phyloP scores from a whole-genome alignment of 2,329 filamentous ascomycete species.

The Akanthomyces dipterigenus region DNA sequence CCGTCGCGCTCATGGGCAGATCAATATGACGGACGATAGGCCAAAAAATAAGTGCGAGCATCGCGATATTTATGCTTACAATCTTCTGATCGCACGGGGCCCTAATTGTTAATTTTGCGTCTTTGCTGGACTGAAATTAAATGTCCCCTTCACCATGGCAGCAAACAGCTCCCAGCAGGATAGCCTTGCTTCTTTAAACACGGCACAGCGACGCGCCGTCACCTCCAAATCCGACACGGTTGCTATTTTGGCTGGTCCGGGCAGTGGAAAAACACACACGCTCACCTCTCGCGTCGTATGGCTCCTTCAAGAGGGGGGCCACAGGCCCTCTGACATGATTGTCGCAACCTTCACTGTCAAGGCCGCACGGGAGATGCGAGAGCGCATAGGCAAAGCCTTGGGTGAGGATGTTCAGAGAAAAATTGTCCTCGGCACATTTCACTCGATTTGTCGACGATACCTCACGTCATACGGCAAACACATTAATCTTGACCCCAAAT shows the following conservation, averaged over 20 bases:
- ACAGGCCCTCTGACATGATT: slow-evolving; percentile 79
- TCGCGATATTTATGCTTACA: neutral
- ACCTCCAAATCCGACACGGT: slow-evolving; percentile 48
- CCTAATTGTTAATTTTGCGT: neutral
- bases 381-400: slow-evolving; percentile 74
- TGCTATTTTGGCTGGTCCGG: slow-evolving; percentile 61
- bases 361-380: slow-evolving; percentile 87
- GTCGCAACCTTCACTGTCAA: slow-evolving; percentile 98
- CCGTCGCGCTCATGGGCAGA: neutral
- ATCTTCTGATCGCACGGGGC: neutral
- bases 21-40: neutral
- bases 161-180: slow-evolving; percentile 17
- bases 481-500: slow-evolving; percentile 75
- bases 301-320: slow-evolving; percentile 64
- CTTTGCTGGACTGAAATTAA: neutral
- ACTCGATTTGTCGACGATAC: slow-evolving; percentile 84
- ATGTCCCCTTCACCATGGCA: neutral
- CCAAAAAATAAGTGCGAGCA: neutral
- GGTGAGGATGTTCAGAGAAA: slow-evolving; percentile 68
- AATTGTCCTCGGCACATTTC: slow-evolving; percentile 86
- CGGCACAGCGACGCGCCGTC: slow-evolving; percentile 50
- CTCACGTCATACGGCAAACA: slow-evolving; percentile 75
- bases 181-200: slow-evolving; percentile 45
- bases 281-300: slow-evolving; percentile 88
- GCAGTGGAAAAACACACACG: slow-evolving; percentile 89